Percentiles rank a stretch among this genome's conserved stretches.
Conservation (phyloP, 108 stramenopile genomes). For the Mayamaea pseudoterrestris region DNA sequence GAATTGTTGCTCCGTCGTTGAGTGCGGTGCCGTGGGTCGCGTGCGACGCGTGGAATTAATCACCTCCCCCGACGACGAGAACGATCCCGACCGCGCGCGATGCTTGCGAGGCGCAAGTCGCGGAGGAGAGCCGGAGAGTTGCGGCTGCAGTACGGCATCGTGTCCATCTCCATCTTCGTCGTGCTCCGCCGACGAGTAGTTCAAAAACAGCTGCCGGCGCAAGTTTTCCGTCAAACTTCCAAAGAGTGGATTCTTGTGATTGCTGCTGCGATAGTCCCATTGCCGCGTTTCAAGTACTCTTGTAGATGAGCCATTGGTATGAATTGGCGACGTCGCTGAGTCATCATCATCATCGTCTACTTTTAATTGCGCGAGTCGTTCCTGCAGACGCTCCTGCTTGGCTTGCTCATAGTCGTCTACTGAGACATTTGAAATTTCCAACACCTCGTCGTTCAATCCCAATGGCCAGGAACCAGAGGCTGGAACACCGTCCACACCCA, state of each 20-base stretch:
- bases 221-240: constrained; percentile 18
- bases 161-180: neutral
- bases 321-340: neutral
- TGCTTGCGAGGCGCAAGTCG: neutral
- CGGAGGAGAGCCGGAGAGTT: neutral
- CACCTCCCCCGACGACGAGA: no score
- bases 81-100: no score
- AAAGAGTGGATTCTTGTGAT: constrained; percentile 39
- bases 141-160: neutral
- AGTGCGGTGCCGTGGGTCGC: neutral
- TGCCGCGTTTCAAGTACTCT: constrained; percentile 56
- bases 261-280: constrained; percentile 68
- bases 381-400: constrained; percentile 42
- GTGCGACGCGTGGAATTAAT: neutral
- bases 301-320: constrained; percentile 6
- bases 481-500: constrained; percentile 56
- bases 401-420: constrained; percentile 52
- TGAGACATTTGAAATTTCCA: neutral
- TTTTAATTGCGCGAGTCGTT: constrained; percentile 36
- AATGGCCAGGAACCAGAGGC: constrained; percentile 76
- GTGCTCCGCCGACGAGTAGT: neutral
- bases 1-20: constrained; percentile 20
- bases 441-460: constrained; percentile 30
- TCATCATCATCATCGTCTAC: constrained; percentile 17
- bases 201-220: constrained; percentile 18